phyloP scores from a whole-genome alignment of 2,329 filamentous ascomycete species.

The Fusarium solani-melongenae region DNA sequence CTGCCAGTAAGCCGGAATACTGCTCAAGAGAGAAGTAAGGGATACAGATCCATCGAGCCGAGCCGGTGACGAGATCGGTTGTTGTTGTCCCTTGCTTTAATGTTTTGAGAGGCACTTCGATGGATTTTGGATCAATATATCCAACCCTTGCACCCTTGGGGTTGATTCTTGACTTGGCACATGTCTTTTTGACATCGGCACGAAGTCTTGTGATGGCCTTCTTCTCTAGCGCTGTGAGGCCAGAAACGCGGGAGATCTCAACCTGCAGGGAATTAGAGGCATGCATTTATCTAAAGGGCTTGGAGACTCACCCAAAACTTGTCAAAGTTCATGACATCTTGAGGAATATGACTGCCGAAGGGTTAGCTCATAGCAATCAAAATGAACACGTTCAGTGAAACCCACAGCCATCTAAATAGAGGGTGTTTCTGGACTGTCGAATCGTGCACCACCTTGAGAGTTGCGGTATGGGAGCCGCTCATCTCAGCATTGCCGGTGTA shows the following conservation, averaged over 20 bases:
- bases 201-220: conserved; percentile 51
- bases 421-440: conserved; percentile 45
- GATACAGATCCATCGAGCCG: conserved; percentile 56
- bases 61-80: conserved; percentile 13
- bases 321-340: conserved; percentile 56
- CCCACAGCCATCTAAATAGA: conserved; percentile 56
- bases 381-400: not conserved
- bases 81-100: conserved; percentile 30
- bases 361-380: conserved; percentile 22
- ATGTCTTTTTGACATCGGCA: conserved; percentile 50
- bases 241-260: conserved; percentile 49
- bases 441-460: conserved; percentile 51
- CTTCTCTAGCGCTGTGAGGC: conserved; percentile 49
- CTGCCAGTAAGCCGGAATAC: conserved; percentile 53
- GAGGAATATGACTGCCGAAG: conserved; percentile 49
- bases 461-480: conserved; percentile 49
- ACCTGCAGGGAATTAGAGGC: conserved; percentile 35
- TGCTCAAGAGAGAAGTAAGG: conserved; percentile 60
- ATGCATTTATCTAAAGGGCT: not conserved
- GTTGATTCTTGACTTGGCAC: conserved; percentile 51
- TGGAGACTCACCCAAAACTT: conserved; percentile 50
- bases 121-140: conserved; percentile 54
- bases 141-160: conserved; percentile 52
- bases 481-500: conserved; percentile 54
- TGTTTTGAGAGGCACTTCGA: conserved; percentile 50